Conservation (phyloP, 73 alveolate genomes). For the Symbiodinium pilosum region DNA sequence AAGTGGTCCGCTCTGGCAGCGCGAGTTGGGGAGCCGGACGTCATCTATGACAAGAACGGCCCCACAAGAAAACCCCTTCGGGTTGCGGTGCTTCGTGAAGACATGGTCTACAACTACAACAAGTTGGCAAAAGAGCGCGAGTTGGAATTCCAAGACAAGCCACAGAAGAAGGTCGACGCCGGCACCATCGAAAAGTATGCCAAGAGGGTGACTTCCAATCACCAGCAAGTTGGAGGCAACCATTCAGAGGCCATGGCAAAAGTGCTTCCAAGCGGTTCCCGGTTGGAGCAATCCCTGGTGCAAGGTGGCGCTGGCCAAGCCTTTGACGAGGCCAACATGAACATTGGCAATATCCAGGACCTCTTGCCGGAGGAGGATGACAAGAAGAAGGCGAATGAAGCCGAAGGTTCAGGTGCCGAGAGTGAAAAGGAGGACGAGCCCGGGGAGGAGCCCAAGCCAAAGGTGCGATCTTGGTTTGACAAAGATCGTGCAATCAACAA, state of each 20-base stretch:
- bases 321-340: not conserved
- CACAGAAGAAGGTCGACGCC: not conserved
- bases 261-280: not conserved
- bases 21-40: not conserved
- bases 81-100: not conserved
- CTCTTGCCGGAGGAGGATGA: not conserved
- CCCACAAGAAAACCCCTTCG: not conserved
- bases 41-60: not conserved
- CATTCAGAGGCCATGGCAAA: not conserved
- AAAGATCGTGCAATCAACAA: not conserved
- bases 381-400: not conserved
- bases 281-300: not conserved
- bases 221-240: not conserved
- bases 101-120: not conserved
- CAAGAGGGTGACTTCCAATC: not conserved
- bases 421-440: not conserved
- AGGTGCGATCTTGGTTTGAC: not conserved
- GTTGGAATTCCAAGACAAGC: not conserved
- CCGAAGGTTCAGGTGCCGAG: not conserved
- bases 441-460: not conserved
- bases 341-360: not conserved
- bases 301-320: not conserved
- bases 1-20: not conserved
- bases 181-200: not conserved
- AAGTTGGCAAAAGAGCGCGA: not conserved